Evolutionary conservation across 2,329 filamentous ascomycete genomes (phyloP), one percentile per base, ranked within the genome.

Genomic region (Stachybotrys chlorohalonatus): DNA sequence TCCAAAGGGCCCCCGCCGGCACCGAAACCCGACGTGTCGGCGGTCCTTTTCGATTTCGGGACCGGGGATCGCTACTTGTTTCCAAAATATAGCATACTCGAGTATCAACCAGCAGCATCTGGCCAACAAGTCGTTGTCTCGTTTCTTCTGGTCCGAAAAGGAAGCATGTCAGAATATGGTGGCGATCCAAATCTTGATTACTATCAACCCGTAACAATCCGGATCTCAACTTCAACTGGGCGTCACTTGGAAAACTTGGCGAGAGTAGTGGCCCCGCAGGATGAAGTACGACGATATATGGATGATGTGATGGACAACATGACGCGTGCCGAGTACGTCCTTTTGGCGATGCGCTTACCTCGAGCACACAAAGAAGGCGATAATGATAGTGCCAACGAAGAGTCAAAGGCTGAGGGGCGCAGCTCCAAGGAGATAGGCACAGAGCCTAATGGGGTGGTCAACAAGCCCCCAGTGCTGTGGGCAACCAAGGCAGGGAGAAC

Each of bases 31-130:
- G 85, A 86, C 54, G 79, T 86, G 48, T 78, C 83, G 1, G 83
- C 84, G n/a, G 75, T 88, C 13, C 81, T 86, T 1, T 81, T 90
- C 57, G 85, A 89, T 60, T 89, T 90, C 66, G 84, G 84, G 39
- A 83, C 75, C 3, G 87, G 87, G 49, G 89, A 93, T 66, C 81
- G 88, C 31, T 92, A 89, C 65, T 72, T 90, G 51, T 92, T 94
- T 59, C 89, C 89, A 2, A 88, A 85, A 60, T 86, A 88, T 65
- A 88, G 85, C 68, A 86, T 93, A 39, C 68, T 93, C 52, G 88
- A 94, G 65, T 85, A 83, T 63, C 73, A 85, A 1, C 68, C 70
- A 7, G 64, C 68, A 2, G 64, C 73, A 9, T 69, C 74, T 5
- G 80, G 81, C 2, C 80, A 82, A 52, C 78, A 84, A 55, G 79